Evolutionary conservation across 768 basidiomycete genomes (phyloP).

Genomic region (Amanita exitialis): DNA sequence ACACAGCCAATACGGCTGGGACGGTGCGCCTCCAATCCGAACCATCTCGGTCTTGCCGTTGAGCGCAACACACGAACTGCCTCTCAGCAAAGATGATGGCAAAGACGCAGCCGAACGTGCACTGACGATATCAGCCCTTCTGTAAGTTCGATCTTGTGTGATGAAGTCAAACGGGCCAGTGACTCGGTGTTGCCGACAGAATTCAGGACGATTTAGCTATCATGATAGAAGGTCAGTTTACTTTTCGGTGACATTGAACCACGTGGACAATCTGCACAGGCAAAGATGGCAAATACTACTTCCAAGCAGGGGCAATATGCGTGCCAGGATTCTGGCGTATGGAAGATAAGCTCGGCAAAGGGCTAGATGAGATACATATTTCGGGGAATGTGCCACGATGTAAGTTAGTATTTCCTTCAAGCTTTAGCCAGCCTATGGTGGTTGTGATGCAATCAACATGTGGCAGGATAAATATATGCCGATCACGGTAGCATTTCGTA

Average conservation of each 20-base stretch:
- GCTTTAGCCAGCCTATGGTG: background rate
- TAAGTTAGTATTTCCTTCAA: constrained; percentile 21
- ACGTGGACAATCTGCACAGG: constrained; percentile 23
- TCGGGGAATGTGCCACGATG: constrained; percentile 67
- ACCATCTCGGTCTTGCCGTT: constrained; percentile 41
- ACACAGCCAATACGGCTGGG: constrained; percentile 23
- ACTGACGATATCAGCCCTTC: constrained; percentile 48
- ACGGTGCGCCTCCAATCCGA: constrained; percentile 38
- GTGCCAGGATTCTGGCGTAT: constrained; percentile 73
- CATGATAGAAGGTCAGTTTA: constrained; percentile 44
- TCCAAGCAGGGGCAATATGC: constrained; percentile 64
- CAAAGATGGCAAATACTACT: constrained; percentile 59
- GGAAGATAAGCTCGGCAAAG: constrained; percentile 64
- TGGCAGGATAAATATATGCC: background rate
- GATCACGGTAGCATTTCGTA: background rate
- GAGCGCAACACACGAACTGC: constrained; percentile 39
- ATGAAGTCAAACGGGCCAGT: background rate
- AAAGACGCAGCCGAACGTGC: constrained; percentile 36
- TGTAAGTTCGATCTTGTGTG: constrained; percentile 33
- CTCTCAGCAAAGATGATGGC: constrained; percentile 23
- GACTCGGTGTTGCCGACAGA: constrained; percentile 16
- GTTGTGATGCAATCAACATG: background rate
- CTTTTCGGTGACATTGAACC: background rate
- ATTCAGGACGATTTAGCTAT: constrained; percentile 49
- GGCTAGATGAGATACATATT: constrained; percentile 63